These are phyloP conservation scores for Alternaria longipes DNA, from an alignment of 2,329 filamentous ascomycete genomes.

Conservation along the genomic window DNA sequence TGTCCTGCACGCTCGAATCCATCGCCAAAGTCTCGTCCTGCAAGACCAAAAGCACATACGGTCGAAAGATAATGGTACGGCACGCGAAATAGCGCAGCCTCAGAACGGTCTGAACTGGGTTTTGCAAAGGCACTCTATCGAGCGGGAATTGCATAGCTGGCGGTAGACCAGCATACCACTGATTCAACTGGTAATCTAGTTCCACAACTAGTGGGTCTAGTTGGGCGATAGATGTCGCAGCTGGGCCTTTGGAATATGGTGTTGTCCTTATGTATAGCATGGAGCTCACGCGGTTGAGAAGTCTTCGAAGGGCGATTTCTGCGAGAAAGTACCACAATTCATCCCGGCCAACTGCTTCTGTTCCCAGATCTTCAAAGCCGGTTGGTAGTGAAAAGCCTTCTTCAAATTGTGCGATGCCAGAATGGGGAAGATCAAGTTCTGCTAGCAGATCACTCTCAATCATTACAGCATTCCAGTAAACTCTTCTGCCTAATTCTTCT, in stretches of 20 bases:
- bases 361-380: conserved; percentile 75
- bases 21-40: conserved; percentile 78
- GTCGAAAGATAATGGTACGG: conserved; percentile 85
- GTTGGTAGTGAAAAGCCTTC: conserved; percentile 81
- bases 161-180: conserved; percentile 85
- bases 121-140: conserved; percentile 70
- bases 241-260: conserved; percentile 44
- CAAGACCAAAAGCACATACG: conserved; percentile 81
- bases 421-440: conserved; percentile 82
- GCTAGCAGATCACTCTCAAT: conserved; percentile 82
- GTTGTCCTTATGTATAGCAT: conserved; percentile 77
- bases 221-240: conserved; percentile 73
- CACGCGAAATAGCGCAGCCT: conserved; percentile 84
- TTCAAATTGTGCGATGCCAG: conserved; percentile 82
- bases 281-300: conserved; percentile 81
- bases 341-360: conserved; percentile 73
- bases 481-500: conserved; percentile 76
- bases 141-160: conserved; percentile 80
- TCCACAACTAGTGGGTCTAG: conserved; percentile 81
- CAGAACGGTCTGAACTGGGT: conserved; percentile 81
- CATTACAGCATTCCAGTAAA: conserved; percentile 85
- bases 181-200: conserved; percentile 81
- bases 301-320: conserved; percentile 78
- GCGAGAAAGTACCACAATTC: conserved; percentile 88
- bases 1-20: conserved; percentile 77